Conservation (phyloP, 371 early-diverging fungal species). For the Zychaea mexicana region DNA sequence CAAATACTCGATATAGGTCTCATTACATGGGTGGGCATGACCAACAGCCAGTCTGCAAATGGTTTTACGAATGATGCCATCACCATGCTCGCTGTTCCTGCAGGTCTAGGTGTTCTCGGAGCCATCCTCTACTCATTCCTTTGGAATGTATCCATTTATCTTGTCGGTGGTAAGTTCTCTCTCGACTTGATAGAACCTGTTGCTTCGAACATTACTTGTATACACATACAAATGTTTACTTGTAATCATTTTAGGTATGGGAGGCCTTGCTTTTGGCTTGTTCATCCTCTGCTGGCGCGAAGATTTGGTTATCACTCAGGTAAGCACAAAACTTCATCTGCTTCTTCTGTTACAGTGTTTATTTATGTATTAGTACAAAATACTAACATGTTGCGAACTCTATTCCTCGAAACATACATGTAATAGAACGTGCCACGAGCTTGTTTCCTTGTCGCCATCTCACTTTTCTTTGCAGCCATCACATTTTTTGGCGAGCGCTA, state of each 20-base stretch:
- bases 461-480: constrained; percentile 14
- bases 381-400: too few species aligned
- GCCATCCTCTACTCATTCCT: constrained; percentile 19
- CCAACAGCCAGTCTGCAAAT: constrained; percentile 16
- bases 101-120: constrained; percentile 24
- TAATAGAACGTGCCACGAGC: constrained; percentile 19
- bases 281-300: constrained; percentile 38
- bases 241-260: constrained; percentile 11
- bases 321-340: not conserved
- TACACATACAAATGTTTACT: not conserved
- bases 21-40: constrained; percentile 23
- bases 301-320: constrained; percentile 28
- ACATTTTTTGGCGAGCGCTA: constrained; percentile 25
- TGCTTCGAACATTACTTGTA: not conserved
- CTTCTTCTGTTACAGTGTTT: too few species aligned
- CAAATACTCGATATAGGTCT: constrained; percentile 18
- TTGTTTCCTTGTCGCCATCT: constrained; percentile 22
- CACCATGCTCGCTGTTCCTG: constrained; percentile 19
- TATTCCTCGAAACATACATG: not conserved
- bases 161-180: constrained; percentile 19
- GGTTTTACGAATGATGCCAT: constrained; percentile 26
- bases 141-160: constrained; percentile 27
- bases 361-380: too few species aligned
- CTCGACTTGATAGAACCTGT: too few species aligned
- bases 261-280: constrained; percentile 33